Percentiles rank a stretch among this genome's conserved stretches.
Conservation (phyloP, 2,329 filamentous ascomycete genomes). For the Trichoderma citrinoviride region DNA sequence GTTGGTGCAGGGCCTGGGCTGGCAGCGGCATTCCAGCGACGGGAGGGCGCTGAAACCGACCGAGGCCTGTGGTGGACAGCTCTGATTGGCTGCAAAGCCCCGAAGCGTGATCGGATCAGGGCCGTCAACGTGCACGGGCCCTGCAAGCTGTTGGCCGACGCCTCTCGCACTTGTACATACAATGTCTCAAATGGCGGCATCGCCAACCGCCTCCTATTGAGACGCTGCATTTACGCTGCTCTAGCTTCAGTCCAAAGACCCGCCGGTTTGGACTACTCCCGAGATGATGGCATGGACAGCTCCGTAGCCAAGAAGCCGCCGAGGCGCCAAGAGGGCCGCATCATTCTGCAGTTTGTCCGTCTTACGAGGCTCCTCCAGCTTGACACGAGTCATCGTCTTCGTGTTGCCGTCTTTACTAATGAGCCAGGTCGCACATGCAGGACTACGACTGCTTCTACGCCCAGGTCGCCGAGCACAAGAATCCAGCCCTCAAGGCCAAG, state of each 20-base stretch:
- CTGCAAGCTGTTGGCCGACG: background rate
- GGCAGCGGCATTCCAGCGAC: background rate
- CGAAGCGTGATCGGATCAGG: background rate
- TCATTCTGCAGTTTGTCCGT: conserved; percentile 79
- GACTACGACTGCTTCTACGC: conserved; percentile 95
- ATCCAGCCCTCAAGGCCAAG: conserved; percentile 66
- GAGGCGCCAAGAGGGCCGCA: conserved; percentile 58
- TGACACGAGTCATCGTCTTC: background rate
- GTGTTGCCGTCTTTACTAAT: background rate
- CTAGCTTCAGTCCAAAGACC: no score
- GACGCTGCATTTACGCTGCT: background rate
- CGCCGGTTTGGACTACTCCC: background rate
- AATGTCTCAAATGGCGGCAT: background rate
- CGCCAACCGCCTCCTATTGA: background rate
- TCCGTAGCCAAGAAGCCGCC: conserved; percentile 30
- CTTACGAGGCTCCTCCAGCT: background rate
- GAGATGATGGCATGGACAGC: conserved; percentile 14
- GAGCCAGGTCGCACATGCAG: conserved; percentile 36
- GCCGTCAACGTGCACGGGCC: background rate
- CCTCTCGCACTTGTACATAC: background rate
- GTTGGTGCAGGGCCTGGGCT: background rate
- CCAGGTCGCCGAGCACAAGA: conserved; percentile 79
- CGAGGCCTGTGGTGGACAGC: no score
- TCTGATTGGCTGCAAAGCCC: background rate
- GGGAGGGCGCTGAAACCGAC: conserved; percentile 4